Base-by-base conservation (phyloP, 352 stramenopile genomes). In the Nothophytophthora sp. region DNA sequence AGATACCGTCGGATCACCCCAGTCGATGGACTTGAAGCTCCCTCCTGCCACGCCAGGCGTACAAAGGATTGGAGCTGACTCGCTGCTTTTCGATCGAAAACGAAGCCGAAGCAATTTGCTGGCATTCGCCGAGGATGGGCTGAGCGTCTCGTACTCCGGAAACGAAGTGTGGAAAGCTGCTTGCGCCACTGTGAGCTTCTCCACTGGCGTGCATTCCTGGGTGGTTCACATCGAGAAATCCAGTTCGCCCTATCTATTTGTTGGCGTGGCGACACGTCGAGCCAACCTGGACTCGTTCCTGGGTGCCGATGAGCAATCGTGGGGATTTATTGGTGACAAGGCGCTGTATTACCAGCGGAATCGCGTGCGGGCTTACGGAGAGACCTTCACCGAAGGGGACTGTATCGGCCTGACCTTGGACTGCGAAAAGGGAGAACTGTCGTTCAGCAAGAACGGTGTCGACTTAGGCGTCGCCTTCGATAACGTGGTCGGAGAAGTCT, bases 271-370 rank as follows among this genome's bases (percentile, higher is more conserved):
- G 1, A 98, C 89, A 11, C 70, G 83, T 13, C 76, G 88, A 38
- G 91, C 88, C 0, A 98, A 96, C 58, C 69, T 95, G 12, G 90
- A 96, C 37, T 99, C 96, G 4, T 99, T 99, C 64, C 78, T 99
- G 18, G 97, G 97, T 1, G 92, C 96, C 8, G 97, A 99, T 50
- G 92, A 97, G 24, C 84, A 99, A 33, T 98, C 96, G 0, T 99
- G 97, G 97, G 97, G 97, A 8, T 98, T 98, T 46, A 99, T 99
- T 46, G 97, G 96, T 0, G 98, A 99, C 44, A 96, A 98, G 60
- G 96, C 96, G n/a, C 70, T 99, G 12, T 99, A 99, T 66, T 98
- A 99, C 59, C 96, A 98, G 53, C 79, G 97, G 19, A 97, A 96
- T 50, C 98, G 97, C 8, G 44, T 97, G 7, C 90, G 86, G 6